phyloP scores from a whole-genome alignment of 2,329 filamentous ascomycete species.

The Penicillium vulpinum region DNA sequence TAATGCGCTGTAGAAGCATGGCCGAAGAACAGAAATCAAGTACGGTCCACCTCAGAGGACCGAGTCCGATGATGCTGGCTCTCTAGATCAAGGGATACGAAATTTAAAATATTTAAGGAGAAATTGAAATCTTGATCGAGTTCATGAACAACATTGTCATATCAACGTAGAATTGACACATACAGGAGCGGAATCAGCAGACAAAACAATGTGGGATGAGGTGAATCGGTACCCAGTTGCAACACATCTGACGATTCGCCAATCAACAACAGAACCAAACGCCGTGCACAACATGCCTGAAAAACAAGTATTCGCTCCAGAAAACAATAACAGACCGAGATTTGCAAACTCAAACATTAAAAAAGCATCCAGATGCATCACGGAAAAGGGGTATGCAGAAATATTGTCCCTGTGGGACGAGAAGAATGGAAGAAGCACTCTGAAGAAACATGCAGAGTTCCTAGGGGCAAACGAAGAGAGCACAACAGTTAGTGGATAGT shows the following conservation, averaged over 20 bases:
- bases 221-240: constrained; percentile 17
- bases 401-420: constrained; percentile 16
- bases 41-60: background rate
- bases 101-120: background rate
- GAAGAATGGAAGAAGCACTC: constrained; percentile 22
- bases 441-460: constrained; percentile 11
- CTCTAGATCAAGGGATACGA: background rate
- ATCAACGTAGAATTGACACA: constrained; percentile 23
- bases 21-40: background rate
- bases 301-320: constrained; percentile 24
- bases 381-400: constrained; percentile 24
- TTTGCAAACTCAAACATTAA: constrained; percentile 15
- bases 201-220: constrained; percentile 10
- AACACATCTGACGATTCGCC: constrained; percentile 21
- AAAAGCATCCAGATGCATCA: constrained; percentile 23
- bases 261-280: constrained; percentile 26
- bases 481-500: constrained; percentile 21
- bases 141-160: constrained; percentile 21
- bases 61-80: background rate
- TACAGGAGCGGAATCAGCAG: constrained; percentile 10
- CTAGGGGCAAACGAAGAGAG: background rate
- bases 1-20: background rate
- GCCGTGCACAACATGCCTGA: constrained; percentile 29
- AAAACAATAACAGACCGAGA: constrained; percentile 18
- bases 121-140: background rate